phyloP scores from a whole-genome alignment of 148 eudicot genomes.

The Camellia granthamiana region DNA sequence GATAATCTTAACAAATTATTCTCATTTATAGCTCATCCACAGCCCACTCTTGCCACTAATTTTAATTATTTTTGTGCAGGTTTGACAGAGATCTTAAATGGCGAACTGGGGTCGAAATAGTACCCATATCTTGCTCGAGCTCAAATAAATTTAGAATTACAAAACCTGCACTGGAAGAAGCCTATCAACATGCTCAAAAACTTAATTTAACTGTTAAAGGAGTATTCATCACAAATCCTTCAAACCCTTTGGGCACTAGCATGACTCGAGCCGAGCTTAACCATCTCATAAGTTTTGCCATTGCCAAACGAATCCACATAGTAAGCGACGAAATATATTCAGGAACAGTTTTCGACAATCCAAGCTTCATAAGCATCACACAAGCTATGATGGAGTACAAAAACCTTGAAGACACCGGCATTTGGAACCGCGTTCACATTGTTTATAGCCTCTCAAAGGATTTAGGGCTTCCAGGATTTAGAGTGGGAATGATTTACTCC shows the following conservation, averaged over 20 bases:
- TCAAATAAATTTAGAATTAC: conserved; percentile 46
- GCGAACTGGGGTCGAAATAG: conserved; percentile 62
- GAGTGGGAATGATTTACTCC: conserved; percentile 55
- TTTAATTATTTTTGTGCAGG: conserved; percentile 16
- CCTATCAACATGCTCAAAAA: conserved; percentile 40
- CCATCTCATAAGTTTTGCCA: conserved; percentile 38
- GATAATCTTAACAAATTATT: too few relatives aligned
- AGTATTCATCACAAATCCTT: conserved; percentile 57
- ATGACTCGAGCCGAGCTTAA: conserved; percentile 43
- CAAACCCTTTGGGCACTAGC: conserved; percentile 59
- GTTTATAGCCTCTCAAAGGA: conserved; percentile 62
- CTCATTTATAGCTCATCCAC: too few relatives aligned
- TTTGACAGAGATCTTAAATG: conserved; percentile 73
- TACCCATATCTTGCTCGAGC: conserved; percentile 61
- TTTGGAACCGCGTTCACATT: conserved; percentile 44
- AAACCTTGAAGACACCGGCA: conserved; percentile 15
- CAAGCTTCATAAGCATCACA: conserved; percentile 42
- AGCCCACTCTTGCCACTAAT: too few relatives aligned
- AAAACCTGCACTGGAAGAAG: conserved; percentile 44
- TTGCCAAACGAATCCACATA: conserved; percentile 40
- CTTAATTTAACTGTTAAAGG: conserved; percentile 49
- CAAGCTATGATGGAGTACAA: conserved; percentile 22
- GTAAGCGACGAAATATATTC: conserved; percentile 66
- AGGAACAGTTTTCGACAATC: conserved; percentile 50
- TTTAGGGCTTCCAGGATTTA: conserved; percentile 65